A percentile compares a stretch with the other conserved stretches of the same genome.
These are phyloP conservation scores for Vitis hybrid DNA, from an alignment of 177 flowering plant species.

Conservation along the genomic window DNA sequence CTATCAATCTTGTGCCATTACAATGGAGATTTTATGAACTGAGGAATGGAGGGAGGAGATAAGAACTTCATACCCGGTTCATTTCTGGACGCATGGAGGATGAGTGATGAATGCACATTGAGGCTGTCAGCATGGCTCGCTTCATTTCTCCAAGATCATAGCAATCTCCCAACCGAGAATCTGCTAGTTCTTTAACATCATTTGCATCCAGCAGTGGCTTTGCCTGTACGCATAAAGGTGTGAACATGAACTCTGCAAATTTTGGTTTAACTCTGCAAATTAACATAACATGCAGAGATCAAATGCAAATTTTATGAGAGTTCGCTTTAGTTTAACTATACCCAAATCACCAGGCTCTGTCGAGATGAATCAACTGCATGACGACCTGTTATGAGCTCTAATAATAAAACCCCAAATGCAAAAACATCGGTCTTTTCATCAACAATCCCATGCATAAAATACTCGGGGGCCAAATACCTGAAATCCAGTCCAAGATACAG, in stretches of 20 bases:
- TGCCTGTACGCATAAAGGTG: constrained; percentile 44
- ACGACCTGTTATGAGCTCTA: constrained; percentile 94
- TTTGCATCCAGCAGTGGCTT: constrained; percentile 71
- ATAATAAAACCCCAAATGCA: constrained; percentile 81
- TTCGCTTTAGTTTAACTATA: constrained; percentile 25
- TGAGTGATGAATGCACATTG: constrained; percentile 77
- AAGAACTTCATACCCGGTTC: constrained; percentile 46
- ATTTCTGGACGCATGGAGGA: constrained; percentile 69
- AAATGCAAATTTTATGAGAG: background rate
- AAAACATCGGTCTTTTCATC: constrained; percentile 93
- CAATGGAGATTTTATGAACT: background rate
- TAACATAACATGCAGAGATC: background rate
- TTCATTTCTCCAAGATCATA: constrained; percentile 68
- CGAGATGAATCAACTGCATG: constrained; percentile 77
- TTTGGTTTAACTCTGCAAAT: background rate
- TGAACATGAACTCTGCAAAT: too few relatives aligned
- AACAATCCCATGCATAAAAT: constrained; percentile 85
- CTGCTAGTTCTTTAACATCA: constrained; percentile 53
- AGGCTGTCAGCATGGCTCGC: constrained; percentile 62
- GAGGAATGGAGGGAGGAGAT: background rate
- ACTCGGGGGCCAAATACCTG: constrained; percentile 88
- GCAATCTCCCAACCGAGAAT: constrained; percentile 59
- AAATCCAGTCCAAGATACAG: constrained; percentile 3
- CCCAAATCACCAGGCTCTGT: constrained; percentile 98
- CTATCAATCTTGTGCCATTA: too few relatives aligned